Percentiles rank a stretch among this genome's conserved stretches.
Conservation (phyloP, 805 yeast species). For the Vanderwaltozyma yarrowii region DNA sequence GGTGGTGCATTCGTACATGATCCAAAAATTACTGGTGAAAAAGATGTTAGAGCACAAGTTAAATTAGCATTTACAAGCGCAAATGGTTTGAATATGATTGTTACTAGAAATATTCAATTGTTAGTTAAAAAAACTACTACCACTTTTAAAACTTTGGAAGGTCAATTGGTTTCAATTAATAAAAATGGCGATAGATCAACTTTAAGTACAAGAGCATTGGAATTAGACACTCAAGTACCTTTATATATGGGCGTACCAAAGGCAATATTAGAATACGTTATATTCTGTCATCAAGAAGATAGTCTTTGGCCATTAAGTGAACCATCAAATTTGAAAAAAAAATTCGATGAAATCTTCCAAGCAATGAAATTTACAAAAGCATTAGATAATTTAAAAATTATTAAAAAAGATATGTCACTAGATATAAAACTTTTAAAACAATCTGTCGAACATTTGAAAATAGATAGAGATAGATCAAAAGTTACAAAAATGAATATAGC, state of each 20-base stretch:
- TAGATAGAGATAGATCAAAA: conserved; percentile 65
- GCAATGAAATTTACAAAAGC: conserved; percentile 90
- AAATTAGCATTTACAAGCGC: conserved; percentile 74
- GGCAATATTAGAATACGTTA: conserved; percentile 82
- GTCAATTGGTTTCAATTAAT: conserved; percentile 59
- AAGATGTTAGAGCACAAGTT: conserved; percentile 79
- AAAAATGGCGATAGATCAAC: conserved; percentile 61
- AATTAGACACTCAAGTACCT: conserved; percentile 75
- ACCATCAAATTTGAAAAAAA: conserved; percentile 76
- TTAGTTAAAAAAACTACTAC: conserved; percentile 46
- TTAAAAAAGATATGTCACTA: conserved; percentile 65
- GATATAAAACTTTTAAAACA: conserved; percentile 72
- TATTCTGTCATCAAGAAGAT: conserved; percentile 97
- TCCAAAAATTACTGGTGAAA: conserved; percentile 68
- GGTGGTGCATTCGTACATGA: conserved; percentile 96
- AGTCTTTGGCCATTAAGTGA: conserved; percentile 94
- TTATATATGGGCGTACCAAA: conserved; percentile 76
- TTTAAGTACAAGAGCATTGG: conserved; percentile 71
- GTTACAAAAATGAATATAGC: conserved; percentile 41
- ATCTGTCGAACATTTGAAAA: conserved; percentile 63
- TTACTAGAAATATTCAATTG: conserved; percentile 76
- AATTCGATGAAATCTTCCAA: conserved; percentile 94
- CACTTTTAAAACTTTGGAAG: conserved; percentile 88
- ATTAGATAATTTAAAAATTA: conserved; percentile 61
- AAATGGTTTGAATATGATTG: conserved; percentile 68